A percentile compares a stretch with the other conserved stretches of the same genome.
Evolutionary conservation across 371 early-diverging fungal genomes (phyloP).

Genomic region (Apophysomyces variabilis): DNA sequence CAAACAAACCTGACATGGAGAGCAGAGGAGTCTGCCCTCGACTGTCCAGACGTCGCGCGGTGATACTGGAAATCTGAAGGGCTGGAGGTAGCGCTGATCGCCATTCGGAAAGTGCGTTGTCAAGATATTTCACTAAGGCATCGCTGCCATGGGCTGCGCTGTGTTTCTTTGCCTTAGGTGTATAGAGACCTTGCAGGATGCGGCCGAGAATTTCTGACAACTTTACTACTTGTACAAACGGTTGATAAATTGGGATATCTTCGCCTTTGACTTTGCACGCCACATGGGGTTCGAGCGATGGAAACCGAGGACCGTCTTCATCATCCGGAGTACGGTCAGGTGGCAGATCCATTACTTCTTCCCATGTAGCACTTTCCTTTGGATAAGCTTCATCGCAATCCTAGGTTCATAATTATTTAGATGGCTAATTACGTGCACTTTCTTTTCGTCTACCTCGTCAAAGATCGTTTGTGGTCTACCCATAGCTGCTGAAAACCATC

Average conservation of each 20-base stretch:
- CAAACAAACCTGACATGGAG: conserved; percentile 47
- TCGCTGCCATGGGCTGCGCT: conserved; percentile 56
- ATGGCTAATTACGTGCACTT: neutral
- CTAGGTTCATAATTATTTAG: neutral
- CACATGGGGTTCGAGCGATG: conserved; percentile 39
- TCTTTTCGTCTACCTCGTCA: conserved; percentile 32
- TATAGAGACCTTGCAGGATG: conserved; percentile 50
- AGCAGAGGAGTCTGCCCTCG: conserved; percentile 37
- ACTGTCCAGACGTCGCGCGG: conserved; percentile 34
- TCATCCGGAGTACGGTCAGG: conserved; percentile 15
- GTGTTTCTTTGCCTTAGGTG: conserved; percentile 50
- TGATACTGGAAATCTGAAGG: conserved; percentile 39
- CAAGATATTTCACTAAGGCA: conserved; percentile 48
- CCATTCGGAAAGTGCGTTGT: conserved; percentile 50
- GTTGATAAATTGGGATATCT: conserved; percentile 49
- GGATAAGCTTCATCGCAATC: conserved; percentile 53
- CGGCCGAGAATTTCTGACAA: conserved; percentile 53
- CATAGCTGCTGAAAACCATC: conserved; percentile 56
- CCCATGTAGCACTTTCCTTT: conserved; percentile 44
- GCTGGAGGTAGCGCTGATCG: conserved; percentile 43
- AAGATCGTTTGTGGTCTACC: conserved; percentile 59
- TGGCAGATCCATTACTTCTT: conserved; percentile 48
- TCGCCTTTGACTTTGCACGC: conserved; percentile 41
- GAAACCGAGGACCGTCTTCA: conserved; percentile 30
- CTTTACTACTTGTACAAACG: conserved; percentile 52